A percentile compares a stretch with the other conserved stretches of the same genome.
Evolutionary conservation across 371 early-diverging fungal genomes (phyloP).

Genomic region (Lichtheimia ornata): DNA sequence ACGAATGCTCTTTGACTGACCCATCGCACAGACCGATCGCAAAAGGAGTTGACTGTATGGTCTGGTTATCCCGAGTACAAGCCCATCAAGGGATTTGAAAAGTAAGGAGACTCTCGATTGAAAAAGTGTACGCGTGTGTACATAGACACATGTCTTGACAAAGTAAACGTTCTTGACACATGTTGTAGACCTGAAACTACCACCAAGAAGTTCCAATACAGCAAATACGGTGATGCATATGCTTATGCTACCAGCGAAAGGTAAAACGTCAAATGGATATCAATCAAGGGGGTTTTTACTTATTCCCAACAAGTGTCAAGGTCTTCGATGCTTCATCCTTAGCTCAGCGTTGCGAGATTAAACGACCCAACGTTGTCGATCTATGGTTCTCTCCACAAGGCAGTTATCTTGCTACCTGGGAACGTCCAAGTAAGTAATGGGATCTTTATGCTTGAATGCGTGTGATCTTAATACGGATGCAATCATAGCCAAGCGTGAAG

Average conservation of each 20-base stretch:
- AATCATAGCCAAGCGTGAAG: slow-evolving; percentile 65
- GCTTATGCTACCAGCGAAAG: slow-evolving; percentile 75
- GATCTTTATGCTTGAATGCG: background rate
- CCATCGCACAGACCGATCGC: slow-evolving; percentile 58
- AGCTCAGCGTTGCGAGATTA: slow-evolving; percentile 65
- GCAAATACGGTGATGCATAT: slow-evolving; percentile 77
- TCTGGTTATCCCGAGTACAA: slow-evolving; percentile 60
- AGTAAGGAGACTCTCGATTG: slow-evolving; percentile 29
- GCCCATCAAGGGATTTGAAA: slow-evolving; percentile 50
- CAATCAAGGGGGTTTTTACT: background rate
- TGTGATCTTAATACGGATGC: background rate
- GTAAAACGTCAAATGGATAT: slow-evolving; percentile 36
- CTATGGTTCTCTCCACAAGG: slow-evolving; percentile 91
- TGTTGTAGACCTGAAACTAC: slow-evolving; percentile 59
- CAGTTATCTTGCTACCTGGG: slow-evolving; percentile 87
- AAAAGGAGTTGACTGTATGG: slow-evolving; percentile 67
- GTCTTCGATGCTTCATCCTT: slow-evolving; percentile 72
- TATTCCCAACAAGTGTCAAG: slow-evolving; percentile 54
- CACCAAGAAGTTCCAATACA: slow-evolving; percentile 76
- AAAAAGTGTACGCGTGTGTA: background rate
- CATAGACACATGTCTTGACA: background rate
- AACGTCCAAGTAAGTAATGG: slow-evolving; percentile 69
- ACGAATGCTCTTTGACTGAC: background rate
- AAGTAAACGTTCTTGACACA: background rate
- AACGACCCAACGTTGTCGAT: slow-evolving; percentile 73